Conservation (phyloP, 164 flowering plant genomes). For the Litsea cubeba region DNA sequence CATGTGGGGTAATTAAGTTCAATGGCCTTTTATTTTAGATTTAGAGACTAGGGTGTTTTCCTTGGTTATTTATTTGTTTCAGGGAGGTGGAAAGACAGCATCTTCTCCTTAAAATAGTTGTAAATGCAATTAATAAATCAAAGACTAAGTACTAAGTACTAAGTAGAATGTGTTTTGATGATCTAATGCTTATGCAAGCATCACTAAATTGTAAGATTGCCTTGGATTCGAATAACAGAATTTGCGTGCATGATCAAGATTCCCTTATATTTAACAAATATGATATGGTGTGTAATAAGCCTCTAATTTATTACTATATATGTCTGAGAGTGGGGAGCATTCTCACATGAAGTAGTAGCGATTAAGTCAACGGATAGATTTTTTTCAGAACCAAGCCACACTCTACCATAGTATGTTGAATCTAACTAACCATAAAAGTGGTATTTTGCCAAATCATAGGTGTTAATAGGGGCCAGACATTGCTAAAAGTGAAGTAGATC, state of each 20-base stretch:
- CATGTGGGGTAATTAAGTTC: background rate
- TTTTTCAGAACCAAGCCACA: background rate
- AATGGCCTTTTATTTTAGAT: background rate
- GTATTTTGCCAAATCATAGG: too few relatives aligned
- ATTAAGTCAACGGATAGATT: background rate
- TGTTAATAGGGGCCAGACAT: too few relatives aligned
- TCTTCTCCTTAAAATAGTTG: background rate
- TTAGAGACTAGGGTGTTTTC: background rate
- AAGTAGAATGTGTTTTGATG: slow-evolving; percentile 1
- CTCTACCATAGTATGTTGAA: too few relatives aligned
- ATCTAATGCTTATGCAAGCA: slow-evolving; percentile 2
- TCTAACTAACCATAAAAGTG: too few relatives aligned
- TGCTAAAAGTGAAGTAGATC: too few relatives aligned
- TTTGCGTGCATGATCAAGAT: background rate
- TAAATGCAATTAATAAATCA: background rate
- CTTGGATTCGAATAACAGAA: slow-evolving; percentile 6
- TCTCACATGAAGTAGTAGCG: slow-evolving; percentile 2
- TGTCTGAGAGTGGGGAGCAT: slow-evolving; percentile 6
- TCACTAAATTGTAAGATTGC: slow-evolving; percentile 3
- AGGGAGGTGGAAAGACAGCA: background rate
- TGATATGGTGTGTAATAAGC: background rate
- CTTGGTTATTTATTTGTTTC: background rate
- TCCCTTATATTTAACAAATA: slow-evolving; percentile 1
- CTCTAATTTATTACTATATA: background rate
- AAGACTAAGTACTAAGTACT: background rate